Conservation (phyloP, 208 protist species). For the Porcisia hertigi region DNA sequence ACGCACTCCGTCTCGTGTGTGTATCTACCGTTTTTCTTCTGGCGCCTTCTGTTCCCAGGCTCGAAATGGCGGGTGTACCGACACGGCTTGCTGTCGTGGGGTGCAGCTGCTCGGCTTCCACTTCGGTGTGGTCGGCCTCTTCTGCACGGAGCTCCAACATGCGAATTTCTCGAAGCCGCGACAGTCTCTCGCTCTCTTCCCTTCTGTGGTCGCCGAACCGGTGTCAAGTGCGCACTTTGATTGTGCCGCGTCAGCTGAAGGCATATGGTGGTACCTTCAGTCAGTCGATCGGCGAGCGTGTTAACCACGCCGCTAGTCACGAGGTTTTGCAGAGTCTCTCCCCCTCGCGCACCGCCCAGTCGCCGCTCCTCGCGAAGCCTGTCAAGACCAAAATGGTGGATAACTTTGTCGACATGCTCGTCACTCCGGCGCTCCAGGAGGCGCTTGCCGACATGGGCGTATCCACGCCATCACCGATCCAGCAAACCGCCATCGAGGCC, state of each 20-base stretch:
- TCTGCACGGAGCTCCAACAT: neutral
- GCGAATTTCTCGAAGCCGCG: neutral
- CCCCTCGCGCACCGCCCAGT: conserved; percentile 42
- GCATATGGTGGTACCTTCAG: conserved; percentile 82
- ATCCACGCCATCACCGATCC: conserved; percentile 76
- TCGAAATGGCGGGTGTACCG: neutral
- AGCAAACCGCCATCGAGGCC: conserved; percentile 76
- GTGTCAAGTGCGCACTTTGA: conserved; percentile 40
- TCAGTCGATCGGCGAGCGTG: conserved; percentile 67
- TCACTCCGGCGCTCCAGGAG: conserved; percentile 45
- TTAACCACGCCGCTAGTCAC: conserved; percentile 52
- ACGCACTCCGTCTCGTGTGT: neutral
- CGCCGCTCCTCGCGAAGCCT: conserved; percentile 54
- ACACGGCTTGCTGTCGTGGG: neutral
- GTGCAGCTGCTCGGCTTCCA: conserved; percentile 1
- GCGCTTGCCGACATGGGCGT: conserved; percentile 47
- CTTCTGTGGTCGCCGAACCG: conserved; percentile 6
- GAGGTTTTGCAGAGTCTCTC: conserved; percentile 72
- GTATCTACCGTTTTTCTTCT: neutral
- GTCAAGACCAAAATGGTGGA: conserved; percentile 68
- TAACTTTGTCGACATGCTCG: conserved; percentile 68
- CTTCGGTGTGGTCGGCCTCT: neutral
- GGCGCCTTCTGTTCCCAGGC: neutral
- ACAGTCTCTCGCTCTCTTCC: neutral
- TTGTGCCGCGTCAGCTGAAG: conserved; percentile 78